Evolutionary conservation across 257 asterid genomes (phyloP).

Genomic region (Cordia subcordata): DNA sequence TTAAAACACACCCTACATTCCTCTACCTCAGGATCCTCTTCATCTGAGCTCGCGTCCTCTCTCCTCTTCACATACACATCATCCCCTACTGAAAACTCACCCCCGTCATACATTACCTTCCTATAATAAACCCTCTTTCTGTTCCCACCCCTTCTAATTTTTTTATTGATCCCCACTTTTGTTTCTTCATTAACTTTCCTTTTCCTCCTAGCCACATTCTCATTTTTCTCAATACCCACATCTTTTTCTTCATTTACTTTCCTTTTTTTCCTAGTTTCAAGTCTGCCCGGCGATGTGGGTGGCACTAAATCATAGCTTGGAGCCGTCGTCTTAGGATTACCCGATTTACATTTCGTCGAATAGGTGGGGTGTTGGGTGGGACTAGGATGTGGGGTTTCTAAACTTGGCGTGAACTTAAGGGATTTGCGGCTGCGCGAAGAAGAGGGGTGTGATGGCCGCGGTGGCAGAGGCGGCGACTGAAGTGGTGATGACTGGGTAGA

Average conservation of each 20-base stretch:
- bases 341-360: slow-evolving; percentile 6
- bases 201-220: slow-evolving; percentile 39
- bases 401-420: slow-evolving; percentile 25
- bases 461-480: slow-evolving; percentile 16
- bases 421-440: slow-evolving; percentile 10
- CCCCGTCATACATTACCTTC: slow-evolving; percentile 66
- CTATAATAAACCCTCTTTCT: slow-evolving; percentile 58
- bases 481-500: slow-evolving; percentile 5
- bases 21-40: slow-evolving; percentile 71
- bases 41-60: slow-evolving; percentile 57
- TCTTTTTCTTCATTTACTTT: slow-evolving; percentile 21
- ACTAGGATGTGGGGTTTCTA: slow-evolving; percentile 4
- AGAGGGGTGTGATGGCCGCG: slow-evolving; percentile 1
- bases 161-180: slow-evolving; percentile 16
- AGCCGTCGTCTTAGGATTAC: slow-evolving; percentile 10
- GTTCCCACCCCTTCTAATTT: slow-evolving; percentile 18
- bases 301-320: slow-evolving; percentile 11
- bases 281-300: slow-evolving; percentile 51
- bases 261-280: slow-evolving; percentile 50
- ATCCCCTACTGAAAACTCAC: slow-evolving; percentile 66
- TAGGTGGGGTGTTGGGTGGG: slow-evolving; percentile 10
- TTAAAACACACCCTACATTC: slow-evolving; percentile 83
- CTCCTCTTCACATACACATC: slow-evolving; percentile 81
- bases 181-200: slow-evolving; percentile 29
- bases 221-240: slow-evolving; percentile 15